phyloP scores from a whole-genome alignment of 768 basidiomycete genomes.

The Xerocomellus dryophilus region DNA sequence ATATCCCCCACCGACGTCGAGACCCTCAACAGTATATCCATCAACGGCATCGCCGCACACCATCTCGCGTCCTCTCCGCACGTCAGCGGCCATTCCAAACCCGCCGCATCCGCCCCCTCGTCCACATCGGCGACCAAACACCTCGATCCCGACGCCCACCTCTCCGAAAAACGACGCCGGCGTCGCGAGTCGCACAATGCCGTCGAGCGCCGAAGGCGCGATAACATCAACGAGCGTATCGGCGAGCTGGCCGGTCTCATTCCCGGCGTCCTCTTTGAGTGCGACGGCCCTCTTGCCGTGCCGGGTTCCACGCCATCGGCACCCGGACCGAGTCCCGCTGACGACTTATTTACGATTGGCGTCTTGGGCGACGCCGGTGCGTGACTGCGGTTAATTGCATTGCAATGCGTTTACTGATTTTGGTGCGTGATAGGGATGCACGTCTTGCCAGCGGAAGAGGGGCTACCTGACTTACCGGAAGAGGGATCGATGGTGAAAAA shows the following conservation, averaged over 20 bases:
- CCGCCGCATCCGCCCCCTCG: background rate
- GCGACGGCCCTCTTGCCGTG: constrained; percentile 34
- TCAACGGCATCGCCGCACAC: constrained; percentile 19
- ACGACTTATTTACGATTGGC: constrained; percentile 24
- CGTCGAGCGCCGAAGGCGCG: constrained; percentile 80
- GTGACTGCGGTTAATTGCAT: background rate
- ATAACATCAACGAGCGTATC: constrained; percentile 97
- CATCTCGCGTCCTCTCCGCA: constrained; percentile 20
- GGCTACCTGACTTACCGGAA: constrained; percentile 30
- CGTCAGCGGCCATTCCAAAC: constrained; percentile 16
- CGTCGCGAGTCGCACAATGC: constrained; percentile 89
- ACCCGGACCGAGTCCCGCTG: constrained; percentile 10
- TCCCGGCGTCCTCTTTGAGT: constrained; percentile 80
- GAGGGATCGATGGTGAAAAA: constrained; percentile 25
- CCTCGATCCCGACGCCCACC: constrained; percentile 37
- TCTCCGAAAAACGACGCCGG: constrained; percentile 76
- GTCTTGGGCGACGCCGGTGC: constrained; percentile 21
- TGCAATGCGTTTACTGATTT: background rate
- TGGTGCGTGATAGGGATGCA: constrained; percentile 18
- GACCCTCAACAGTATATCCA: constrained; percentile 18
- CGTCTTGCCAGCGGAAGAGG: constrained; percentile 24
- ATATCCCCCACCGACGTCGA: constrained; percentile 29
- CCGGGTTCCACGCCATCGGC: constrained; percentile 15
- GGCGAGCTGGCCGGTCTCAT: constrained; percentile 84
- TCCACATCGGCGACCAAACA: constrained; percentile 6